Evolutionary conservation across 371 early-diverging fungal genomes (phyloP), one percentile per base, ranked within the genome.

Genomic region (Haplosporangium sp.): DNA sequence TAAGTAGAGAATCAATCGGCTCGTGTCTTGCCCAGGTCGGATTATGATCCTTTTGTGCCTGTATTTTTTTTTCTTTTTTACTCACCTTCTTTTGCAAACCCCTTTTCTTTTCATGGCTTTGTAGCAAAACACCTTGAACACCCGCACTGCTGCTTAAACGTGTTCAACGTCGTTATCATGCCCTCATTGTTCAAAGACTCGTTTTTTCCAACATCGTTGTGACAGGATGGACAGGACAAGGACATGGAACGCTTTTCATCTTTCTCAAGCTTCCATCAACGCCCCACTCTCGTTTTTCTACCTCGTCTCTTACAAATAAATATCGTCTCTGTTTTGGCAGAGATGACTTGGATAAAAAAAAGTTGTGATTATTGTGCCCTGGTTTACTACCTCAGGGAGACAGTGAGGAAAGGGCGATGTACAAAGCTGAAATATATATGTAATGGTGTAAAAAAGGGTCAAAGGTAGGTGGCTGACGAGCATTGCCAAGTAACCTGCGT

Each of bases 111-210:
- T 36, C 43, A 10, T 11, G 12, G 12, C 21, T 20, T 18, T 61
- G 18, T 65, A 76, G 76, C 71, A 77, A 64, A 72, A 71, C 72
- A 77, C 79, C 68, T 41, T 72, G 18, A 50, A 50, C 65, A 57
- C 60, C 58, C 66, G 68, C 65, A 68, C 64, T 57, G 37, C 54
- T 63, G 75, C 70, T 45, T 69, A 74, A 66, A 57, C 47, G 55
- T 23, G 38, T 40, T 53, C 29, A 29, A 29, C 29, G 29, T 29
- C 29, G 29, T 4, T 29, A 29, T 29, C 4, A 29, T 29, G 29
- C 29, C 29, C 29, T 29, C 29, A 29, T 29, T 29, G 29, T 29
- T 29, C 29, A 29, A 29, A 29, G 1, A 29, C 29, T 29, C 29
- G 29, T 29, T 29, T 29, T 29, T 29, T 29, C 29, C 29, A 29